These are phyloP conservation scores for Hyaloperonospora brassicae DNA, from an alignment of 352 stramenopile species.

Conservation along the genomic window DNA sequence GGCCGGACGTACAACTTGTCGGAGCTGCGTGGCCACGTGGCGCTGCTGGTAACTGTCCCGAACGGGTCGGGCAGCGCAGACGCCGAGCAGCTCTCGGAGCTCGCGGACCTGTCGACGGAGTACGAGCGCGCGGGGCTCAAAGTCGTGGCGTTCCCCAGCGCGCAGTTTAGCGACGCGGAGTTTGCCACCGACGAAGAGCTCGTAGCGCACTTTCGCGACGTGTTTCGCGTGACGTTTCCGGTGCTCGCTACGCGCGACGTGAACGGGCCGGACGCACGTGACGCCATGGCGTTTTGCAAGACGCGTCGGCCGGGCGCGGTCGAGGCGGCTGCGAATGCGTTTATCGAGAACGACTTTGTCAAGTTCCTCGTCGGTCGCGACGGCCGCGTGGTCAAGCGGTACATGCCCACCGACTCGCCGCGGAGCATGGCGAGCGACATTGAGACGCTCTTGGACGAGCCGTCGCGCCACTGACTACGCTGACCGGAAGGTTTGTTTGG, in stretches of 20 bases:
- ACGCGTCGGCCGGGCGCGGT: constrained; percentile 39
- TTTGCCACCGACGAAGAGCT: constrained; percentile 32
- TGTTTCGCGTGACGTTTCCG: constrained; percentile 30
- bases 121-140: constrained; percentile 48
- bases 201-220: constrained; percentile 11
- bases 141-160: constrained; percentile 78
- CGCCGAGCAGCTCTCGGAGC: constrained; percentile 69
- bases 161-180: constrained; percentile 81
- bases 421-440: constrained; percentile 30
- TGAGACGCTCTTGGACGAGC: constrained; percentile 21
- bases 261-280: constrained; percentile 72
- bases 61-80: constrained; percentile 19
- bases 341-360: constrained; percentile 86
- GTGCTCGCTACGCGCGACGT: constrained; percentile 75
- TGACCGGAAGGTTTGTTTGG: no score
- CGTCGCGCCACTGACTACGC: neutral
- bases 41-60: constrained; percentile 65
- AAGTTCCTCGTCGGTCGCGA: constrained; percentile 86
- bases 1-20: constrained; percentile 54
- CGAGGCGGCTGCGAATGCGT: constrained; percentile 27
- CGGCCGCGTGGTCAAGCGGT: constrained; percentile 69
- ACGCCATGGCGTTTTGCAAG: constrained; percentile 82
- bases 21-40: constrained; percentile 49
- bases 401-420: constrained; percentile 12
- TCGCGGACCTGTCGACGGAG: constrained; percentile 50